Base-by-base conservation (phyloP, 768 basidiomycete species). In the Roridomyces roridus region DNA sequence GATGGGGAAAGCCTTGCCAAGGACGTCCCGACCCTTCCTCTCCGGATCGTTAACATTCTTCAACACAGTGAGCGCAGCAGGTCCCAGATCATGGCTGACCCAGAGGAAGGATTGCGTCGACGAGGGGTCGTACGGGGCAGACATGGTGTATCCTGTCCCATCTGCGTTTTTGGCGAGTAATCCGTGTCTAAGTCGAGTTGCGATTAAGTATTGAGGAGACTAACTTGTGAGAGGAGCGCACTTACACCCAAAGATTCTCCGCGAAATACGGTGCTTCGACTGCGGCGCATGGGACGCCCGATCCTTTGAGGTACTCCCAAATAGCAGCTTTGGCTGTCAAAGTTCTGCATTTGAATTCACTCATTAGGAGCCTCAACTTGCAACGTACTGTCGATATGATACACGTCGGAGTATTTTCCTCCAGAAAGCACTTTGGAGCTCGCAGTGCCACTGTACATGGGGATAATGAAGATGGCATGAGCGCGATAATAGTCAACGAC, bases 1-100 rank as follows among this genome's bases (percentile, higher is more conserved):
- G 26, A 57, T 55, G 10, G 46, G 50, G 49, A 63, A 61, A 1
- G 56, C 53, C 40, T 57, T 49, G 0, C 62, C 62, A 24, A 46
- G 14, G 3, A 65, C n/a, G n/a, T n/a, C n/a, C n/a, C n/a, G n/a
- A n/a, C n/a, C n/a, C n/a, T n/a, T n/a, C n/a, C n/a, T n/a, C n/a
- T n/a, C n/a, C n/a, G 34, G 34, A 17, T 35, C 34, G 34, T 9
- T 10, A 35, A 10, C 9, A 17, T 35, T 35, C 34, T 35, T 35
- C 17, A 17, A 9, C 9, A 35, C 10, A 35, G 34, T 17, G 17
- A 35, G 34, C 9, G 17, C 34, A 35, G 34, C 34, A 9, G 9
- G 10, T 17, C 34, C 34, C 10, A 35, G 34, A 35, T 35, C 34
- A 17, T 17, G 34, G 34, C 10, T 10, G 17, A 35, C 34, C 34